Base-by-base conservation (phyloP, 768 basidiomycete genomes). In the Boletus huronensis region DNA sequence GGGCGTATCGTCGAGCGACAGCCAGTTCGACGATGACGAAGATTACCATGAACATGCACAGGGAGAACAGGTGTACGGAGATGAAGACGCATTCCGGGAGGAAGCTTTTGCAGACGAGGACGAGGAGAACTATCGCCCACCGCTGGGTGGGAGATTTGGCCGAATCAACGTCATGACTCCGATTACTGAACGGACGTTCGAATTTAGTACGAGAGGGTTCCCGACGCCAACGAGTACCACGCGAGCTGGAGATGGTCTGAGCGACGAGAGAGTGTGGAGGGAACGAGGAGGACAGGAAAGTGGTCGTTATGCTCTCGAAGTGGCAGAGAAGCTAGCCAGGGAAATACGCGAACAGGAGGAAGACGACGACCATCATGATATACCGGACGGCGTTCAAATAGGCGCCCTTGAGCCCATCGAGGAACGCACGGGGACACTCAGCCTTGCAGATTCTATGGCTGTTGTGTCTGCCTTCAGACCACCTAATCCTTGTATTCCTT, bases 141-240 rank as follows among this genome's bases (percentile, higher is more conserved):
- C 88, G 28, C 75, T 87, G 48, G 87, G 86, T 16, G 85, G 89
- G 17, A 82, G 90, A 26, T 88, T 90, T 65, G 89, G 88, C 34
- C 78, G 81, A 54, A 90, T 98, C 72, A 85, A 89, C 65, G 86
- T 95, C 52, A 94, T 99, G 93, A 98, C 96, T 9, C 96, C 97
- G 3, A 98, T 98, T 70, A 92, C 92, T 13, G 97, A 99, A 71
- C 80, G 95, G 39, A 98, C 97, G 10, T 82, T 82, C 63, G 97
- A 98, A 70, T 95, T 78, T 67, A 87, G 83, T 61, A 87, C 83
- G 16, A 76, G 82, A 54, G 69, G 69, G 23, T 61, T 72, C 38
- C 70, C 72, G 43, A 64, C 71, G 55, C 56, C 74, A 59, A 61
- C 66, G 79, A 35, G 80, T 77, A 60, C 77, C 69, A 53, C 75